These are phyloP conservation scores for Francoa sonchifolia DNA, from an alignment of 441 rosid species.

Conservation along the genomic window DNA sequence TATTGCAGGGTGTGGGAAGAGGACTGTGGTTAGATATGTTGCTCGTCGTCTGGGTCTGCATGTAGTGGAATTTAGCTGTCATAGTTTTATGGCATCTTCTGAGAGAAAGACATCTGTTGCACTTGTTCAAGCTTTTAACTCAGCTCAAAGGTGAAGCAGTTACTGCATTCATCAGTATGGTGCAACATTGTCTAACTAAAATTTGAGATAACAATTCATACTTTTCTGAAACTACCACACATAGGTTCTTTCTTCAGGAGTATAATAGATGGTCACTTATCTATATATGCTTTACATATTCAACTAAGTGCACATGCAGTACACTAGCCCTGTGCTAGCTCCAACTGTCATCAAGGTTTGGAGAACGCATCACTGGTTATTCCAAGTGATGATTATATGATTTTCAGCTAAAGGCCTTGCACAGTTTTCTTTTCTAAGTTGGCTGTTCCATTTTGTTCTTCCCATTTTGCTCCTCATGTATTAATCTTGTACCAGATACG, in stretches of 20 bases:
- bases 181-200: too few relatives aligned
- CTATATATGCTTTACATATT: not conserved
- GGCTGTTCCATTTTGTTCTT: slow-evolving; percentile 8
- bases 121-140: slow-evolving; percentile 68
- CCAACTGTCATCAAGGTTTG: slow-evolving; percentile 1
- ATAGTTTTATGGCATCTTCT: slow-evolving; percentile 58
- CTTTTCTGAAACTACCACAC: too few relatives aligned
- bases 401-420: not conserved
- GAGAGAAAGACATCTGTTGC: slow-evolving; percentile 66
- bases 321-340: not conserved
- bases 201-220: too few relatives aligned
- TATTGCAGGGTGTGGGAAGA: slow-evolving; percentile 81
- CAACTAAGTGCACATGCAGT: not conserved
- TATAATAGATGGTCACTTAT: too few relatives aligned
- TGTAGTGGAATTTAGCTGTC: slow-evolving; percentile 90
- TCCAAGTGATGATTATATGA: slow-evolving; percentile 6
- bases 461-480: slow-evolving; percentile 13
- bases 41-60: slow-evolving; percentile 71
- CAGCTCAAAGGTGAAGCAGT: slow-evolving; percentile 69
- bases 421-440: slow-evolving; percentile 1
- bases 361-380: not conserved
- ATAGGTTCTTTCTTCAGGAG: too few relatives aligned
- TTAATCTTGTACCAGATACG: slow-evolving; percentile 44
- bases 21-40: slow-evolving; percentile 69
- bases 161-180: slow-evolving; percentile 11